phyloP scores from a whole-genome alignment of 2,329 filamentous ascomycete species.

The Ceratocystis diversiconidia region DNA sequence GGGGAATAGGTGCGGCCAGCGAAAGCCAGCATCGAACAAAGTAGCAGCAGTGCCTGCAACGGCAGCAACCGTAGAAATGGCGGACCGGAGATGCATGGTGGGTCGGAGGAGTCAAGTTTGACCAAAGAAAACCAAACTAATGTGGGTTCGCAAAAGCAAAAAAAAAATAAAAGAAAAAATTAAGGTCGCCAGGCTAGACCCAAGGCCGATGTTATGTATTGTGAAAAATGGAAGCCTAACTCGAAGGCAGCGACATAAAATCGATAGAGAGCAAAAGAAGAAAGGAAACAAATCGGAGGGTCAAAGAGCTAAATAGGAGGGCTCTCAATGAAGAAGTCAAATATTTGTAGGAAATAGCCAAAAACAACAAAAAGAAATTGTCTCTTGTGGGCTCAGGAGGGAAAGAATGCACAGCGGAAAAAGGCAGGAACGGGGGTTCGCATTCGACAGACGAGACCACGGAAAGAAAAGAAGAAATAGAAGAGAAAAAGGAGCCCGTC shows the following conservation, averaged over 20 bases:
- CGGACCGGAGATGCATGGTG: conserved; percentile 12
- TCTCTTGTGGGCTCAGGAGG: background rate
- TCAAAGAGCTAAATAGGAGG: background rate
- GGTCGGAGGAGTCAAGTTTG: background rate
- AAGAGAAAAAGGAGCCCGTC: background rate
- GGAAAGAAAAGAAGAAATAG: background rate
- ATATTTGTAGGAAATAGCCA: too few relatives aligned
- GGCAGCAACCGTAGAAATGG: conserved; percentile 12
- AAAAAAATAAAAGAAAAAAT: background rate
- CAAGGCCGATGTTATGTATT: too few relatives aligned
- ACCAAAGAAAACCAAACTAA: too few relatives aligned
- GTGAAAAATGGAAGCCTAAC: background rate
- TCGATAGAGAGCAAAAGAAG: background rate
- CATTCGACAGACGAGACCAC: background rate
- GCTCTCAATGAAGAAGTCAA: background rate
- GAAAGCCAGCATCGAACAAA: conserved; percentile 10
- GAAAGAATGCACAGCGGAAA: background rate
- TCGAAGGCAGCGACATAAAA: conserved; percentile 1
- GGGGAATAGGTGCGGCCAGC: conserved; percentile 1
- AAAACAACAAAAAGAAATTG: background rate
- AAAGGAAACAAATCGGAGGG: background rate
- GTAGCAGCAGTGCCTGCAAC: conserved; percentile 12
- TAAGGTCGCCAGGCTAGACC: background rate
- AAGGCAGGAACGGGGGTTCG: background rate
- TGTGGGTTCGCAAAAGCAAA: background rate